Percentiles rank a stretch among this genome's conserved stretches.
These are phyloP conservation scores for Talaromyces ruber DNA, from an alignment of 495 filamentous ascomycete species.

Conservation along the genomic window DNA sequence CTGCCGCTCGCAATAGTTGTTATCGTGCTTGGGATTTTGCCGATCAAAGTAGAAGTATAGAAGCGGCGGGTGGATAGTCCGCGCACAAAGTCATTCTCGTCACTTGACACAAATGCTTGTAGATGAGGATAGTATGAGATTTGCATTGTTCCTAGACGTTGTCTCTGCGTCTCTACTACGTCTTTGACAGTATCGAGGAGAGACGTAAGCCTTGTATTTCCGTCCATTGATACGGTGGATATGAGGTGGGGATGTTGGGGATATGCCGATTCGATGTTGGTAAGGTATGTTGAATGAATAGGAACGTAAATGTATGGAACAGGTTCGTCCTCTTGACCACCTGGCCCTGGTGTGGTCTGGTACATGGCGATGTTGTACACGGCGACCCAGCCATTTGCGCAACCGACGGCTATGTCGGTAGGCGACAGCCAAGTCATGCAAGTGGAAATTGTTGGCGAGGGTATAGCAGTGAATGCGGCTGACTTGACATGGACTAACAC, in stretches of 20 bases:
- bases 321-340: slow-evolving; percentile 7
- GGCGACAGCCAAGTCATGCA: slow-evolving; percentile 55
- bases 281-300: slow-evolving; percentile 54
- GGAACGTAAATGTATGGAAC: slow-evolving; percentile 46
- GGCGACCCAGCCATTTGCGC: slow-evolving; percentile 52
- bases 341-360: slow-evolving; percentile 4
- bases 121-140: slow-evolving; percentile 50
- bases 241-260: slow-evolving; percentile 52
- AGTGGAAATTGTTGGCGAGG: slow-evolving; percentile 45
- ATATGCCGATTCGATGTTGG: slow-evolving; percentile 46
- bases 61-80: slow-evolving; percentile 46
- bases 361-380: slow-evolving; percentile 43
- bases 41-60: slow-evolving; percentile 38
- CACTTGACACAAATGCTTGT: slow-evolving; percentile 43
- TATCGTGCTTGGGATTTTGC: slow-evolving; percentile 24
- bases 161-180: slow-evolving; percentile 38
- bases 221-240: slow-evolving; percentile 47
- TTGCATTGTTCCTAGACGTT: slow-evolving; percentile 36
- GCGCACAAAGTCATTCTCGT: slow-evolving; percentile 50
- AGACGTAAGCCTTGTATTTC: slow-evolving; percentile 49
- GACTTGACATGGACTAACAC: slow-evolving; percentile 34
- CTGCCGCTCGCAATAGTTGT: slow-evolving; percentile 35
- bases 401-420: slow-evolving; percentile 51
- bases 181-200: slow-evolving; percentile 42
- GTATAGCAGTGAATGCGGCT: slow-evolving; percentile 46